Base-by-base conservation (phyloP, 1,284 basidiomycete genomes). In the Cryptococcus sp. region DNA sequence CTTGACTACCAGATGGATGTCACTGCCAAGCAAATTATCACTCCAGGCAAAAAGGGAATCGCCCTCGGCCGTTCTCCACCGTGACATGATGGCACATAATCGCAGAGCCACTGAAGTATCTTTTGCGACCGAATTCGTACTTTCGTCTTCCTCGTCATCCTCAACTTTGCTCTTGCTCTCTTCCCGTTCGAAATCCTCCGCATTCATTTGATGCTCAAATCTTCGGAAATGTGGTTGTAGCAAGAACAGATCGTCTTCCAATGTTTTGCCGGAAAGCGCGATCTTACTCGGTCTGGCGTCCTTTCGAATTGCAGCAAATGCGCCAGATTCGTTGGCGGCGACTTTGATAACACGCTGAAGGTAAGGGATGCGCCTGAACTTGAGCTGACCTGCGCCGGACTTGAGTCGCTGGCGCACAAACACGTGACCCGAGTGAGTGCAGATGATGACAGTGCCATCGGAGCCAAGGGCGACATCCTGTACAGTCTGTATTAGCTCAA, bases 341-440 rank as follows among this genome's bases (percentile, higher is more conserved):
- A 99, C 96, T 43, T 84, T 83, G 50, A 89, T 85, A 20, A 90
- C 86, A 15, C 95, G 87, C 70, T 98, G 93, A 1, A 97, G 79
- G 64, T 86, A 87, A 0, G 89, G 88, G 0, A 97, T 80, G 16
- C 87, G 85, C 52, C 87, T 85, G 73, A 95, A 98, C 79, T 90
- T 91, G 79, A 87, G 86, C 2, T 86, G 78, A 66, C 89, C 90
- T 3, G 79, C 79, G 11, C 62, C 79, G 57, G 59, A 61, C 61
- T 80, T 79, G 44, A 67, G 61, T 19, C 90, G 84, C 19, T 86
- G 83, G 25, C 91, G 86, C 22, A 94, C 84, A 69, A 91, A 98
- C 29, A 97, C 93, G 67, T 98, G 93, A 0, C 95, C 95, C 1
- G 93, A 93, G 65, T 89, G 87, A 0, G 95, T 98, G 78, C 92